A percentile compares a stretch with the other conserved stretches of the same genome.
Evolutionary conservation across 352 stramenopile species (phyloP).

Genomic region (Pythium utonaiense): DNA sequence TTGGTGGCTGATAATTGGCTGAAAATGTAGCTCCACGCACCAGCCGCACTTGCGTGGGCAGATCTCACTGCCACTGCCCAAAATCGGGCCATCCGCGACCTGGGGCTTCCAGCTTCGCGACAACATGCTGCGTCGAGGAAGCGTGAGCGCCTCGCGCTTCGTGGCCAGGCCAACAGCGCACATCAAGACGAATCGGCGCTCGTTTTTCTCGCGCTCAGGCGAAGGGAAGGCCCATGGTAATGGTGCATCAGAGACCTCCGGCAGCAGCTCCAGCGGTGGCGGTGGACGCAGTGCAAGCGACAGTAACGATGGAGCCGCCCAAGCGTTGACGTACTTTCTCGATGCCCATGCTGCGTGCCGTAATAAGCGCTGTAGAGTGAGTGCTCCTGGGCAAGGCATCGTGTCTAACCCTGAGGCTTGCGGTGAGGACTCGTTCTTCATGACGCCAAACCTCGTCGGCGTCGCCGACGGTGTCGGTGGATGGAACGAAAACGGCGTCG

Average conservation of each 20-base stretch:
- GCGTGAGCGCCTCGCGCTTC: constrained; percentile 3
- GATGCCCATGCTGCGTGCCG: constrained; percentile 71
- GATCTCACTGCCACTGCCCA: neutral
- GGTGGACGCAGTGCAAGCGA: neutral
- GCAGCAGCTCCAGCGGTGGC: neutral
- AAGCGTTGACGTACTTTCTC: constrained; percentile 55
- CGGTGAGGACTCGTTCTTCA: constrained; percentile 76
- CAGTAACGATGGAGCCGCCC: constrained; percentile 20
- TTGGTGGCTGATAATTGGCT: constrained; percentile 3
- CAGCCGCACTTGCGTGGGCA: constrained; percentile 6
- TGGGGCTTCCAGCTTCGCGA: neutral
- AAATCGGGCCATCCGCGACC: neutral
- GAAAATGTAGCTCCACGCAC: neutral
- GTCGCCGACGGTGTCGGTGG: constrained; percentile 73
- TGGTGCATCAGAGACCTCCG: neutral
- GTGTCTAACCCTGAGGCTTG: constrained; percentile 45
- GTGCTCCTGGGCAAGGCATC: constrained; percentile 43
- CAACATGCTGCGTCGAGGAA: constrained; percentile 15
- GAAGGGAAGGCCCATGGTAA: neutral
- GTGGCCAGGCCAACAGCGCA: constrained; percentile 1
- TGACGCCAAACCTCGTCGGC: constrained; percentile 55
- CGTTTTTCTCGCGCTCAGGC: constrained; percentile 18
- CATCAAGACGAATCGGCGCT: constrained; percentile 5
- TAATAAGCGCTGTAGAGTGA: constrained; percentile 48
- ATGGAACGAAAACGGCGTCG: constrained; percentile 82